Base-by-base conservation (phyloP, 257 asterid species). In the Solanum tarijense region DNA sequence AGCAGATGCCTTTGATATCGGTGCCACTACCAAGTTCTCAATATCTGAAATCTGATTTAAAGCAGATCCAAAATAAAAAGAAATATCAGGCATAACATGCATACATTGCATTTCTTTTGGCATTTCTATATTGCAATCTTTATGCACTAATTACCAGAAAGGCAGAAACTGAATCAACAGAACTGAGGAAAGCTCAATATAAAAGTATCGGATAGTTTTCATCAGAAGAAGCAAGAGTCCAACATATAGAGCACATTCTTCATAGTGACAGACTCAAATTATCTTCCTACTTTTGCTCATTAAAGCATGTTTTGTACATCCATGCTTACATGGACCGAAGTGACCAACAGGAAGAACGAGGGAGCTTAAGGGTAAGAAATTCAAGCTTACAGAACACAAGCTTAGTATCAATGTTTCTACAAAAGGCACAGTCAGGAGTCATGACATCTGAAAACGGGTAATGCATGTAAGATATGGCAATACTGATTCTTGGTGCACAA, bases 1-100 rank as follows among this genome's bases (percentile, higher is more conserved):
- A 79, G 99, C 99, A 88, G 98, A 97, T 72, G 98, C 98, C 94
- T 92, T 95, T 31, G 98, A 97, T 92, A 97, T 96, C 66, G 99
- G 98, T 73, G 98, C 95, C 93, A 96, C 98, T 5, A 97, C 92
- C 91, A 97, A 90, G 91, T 91, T 97, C 87, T 97, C 99, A 91
- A 96, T 94, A 92, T 97, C 99, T 79, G 94, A 90, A 85, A 97
- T 89, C 99, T 97, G 95, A 92, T 84, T n/a, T 41, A 89, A 86
- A 85, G 87, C 66, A 76, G 5, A 91, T 29, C 76, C 72, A 88
- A 83, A 60, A 23, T 55, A 71, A 87, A 69, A 87, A 71, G 7
- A 13, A 69, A 39, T 89, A 8, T 25, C 41, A 87, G 32, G 29
- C 20, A 66, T 35, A 20, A 20, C 73, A 32, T 79, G 74, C 34